Conservation (phyloP, 2,329 filamentous ascomycete species). For the Xylariaceae sp. region DNA sequence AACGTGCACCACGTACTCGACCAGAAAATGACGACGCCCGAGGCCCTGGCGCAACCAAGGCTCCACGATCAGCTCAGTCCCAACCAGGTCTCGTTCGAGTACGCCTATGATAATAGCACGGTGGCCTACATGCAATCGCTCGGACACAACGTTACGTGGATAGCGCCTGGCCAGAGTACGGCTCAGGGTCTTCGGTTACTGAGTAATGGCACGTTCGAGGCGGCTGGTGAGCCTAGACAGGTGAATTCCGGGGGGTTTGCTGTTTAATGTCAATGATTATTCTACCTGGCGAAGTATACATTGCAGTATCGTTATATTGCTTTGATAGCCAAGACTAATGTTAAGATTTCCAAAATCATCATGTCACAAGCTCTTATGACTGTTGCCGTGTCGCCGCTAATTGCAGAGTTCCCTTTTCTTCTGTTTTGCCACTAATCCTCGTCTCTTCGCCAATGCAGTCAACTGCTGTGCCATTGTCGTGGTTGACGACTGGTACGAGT, state of each 20-base stretch:
- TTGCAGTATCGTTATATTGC: too few species aligned
- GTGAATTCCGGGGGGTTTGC: constrained; percentile 64
- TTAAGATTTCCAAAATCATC: too few species aligned
- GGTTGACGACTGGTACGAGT: too few species aligned
- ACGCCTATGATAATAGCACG: constrained; percentile 64
- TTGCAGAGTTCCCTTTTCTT: too few species aligned
- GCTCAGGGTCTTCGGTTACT: constrained; percentile 69
- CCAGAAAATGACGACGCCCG: constrained; percentile 52
- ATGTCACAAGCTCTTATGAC: too few species aligned
- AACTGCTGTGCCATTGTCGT: too few species aligned
- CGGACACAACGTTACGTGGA: constrained; percentile 73
- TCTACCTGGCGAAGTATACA: neutral
- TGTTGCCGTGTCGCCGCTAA: too few species aligned
- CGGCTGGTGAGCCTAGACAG: constrained; percentile 79
- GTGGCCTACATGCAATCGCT: constrained; percentile 61
- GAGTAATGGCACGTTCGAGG: constrained; percentile 67
- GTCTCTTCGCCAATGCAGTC: too few species aligned
- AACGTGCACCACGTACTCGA: constrained; percentile 73
- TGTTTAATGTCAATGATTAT: constrained; percentile 29
- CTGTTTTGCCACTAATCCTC: too few species aligned
- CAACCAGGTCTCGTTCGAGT: constrained; percentile 66
- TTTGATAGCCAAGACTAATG: too few species aligned
- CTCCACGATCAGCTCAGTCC: constrained; percentile 82
- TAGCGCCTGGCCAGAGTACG: constrained; percentile 60
- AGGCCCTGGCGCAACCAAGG: constrained; percentile 65